phyloP scores from a whole-genome alignment of 23 red algal genomes.

The Gracilariopsis chorda region DNA sequence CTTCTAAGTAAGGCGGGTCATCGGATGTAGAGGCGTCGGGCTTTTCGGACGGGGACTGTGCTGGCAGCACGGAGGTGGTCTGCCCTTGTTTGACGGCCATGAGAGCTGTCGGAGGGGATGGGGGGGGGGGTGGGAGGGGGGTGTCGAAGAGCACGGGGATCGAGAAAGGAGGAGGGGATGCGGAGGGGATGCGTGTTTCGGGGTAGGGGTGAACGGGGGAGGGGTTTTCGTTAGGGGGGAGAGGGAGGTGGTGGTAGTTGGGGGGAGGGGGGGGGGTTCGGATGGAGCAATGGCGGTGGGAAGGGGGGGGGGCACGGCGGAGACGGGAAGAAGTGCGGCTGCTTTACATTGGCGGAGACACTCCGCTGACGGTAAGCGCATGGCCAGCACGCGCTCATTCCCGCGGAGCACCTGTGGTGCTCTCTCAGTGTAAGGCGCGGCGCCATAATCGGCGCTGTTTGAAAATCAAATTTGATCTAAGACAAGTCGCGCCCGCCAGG shows the following conservation, averaged over 20 bases:
- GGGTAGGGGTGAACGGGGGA: not conserved
- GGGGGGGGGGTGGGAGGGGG: not conserved
- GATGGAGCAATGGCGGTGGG: not conserved
- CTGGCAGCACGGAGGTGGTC: not conserved
- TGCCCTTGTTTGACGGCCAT: conserved; percentile 53
- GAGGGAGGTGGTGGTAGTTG: not conserved
- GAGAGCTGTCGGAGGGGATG: not conserved
- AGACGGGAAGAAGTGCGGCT: not conserved
- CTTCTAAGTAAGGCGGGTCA: conserved; percentile 50
- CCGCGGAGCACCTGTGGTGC: no score
- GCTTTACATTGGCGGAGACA: not conserved
- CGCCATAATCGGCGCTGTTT: no score
- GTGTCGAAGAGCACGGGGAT: not conserved
- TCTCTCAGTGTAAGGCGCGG: no score
- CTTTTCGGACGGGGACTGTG: not conserved
- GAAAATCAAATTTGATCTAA: no score
- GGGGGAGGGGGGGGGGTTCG: not conserved
- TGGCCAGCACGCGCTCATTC: not conserved
- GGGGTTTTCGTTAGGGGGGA: not conserved
- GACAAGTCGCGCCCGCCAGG: no score
- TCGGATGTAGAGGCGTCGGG: not conserved
- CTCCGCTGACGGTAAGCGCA: conserved; percentile 20
- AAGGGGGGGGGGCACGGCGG: not conserved
- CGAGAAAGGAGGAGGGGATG: not conserved
- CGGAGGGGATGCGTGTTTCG: not conserved